Conservation (phyloP, 768 basidiomycete genomes). For the Pisolithus orientalis region DNA sequence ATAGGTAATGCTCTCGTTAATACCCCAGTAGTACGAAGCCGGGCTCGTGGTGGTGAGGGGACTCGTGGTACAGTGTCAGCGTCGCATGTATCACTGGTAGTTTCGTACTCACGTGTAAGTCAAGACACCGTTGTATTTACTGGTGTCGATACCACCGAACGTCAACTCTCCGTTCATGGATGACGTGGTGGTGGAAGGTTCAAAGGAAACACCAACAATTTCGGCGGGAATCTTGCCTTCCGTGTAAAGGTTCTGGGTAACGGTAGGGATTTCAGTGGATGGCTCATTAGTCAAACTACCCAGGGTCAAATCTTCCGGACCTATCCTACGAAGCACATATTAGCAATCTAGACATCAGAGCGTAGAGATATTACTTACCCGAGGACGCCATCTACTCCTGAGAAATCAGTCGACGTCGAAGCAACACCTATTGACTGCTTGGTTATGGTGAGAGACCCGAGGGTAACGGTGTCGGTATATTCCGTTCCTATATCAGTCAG, state of each 20-base stretch:
- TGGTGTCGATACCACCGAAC: constrained; percentile 37
- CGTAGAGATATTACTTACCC: no score
- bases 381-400: no score
- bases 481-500: constrained; percentile 22
- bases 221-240: not conserved
- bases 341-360: not conserved
- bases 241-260: constrained; percentile 3
- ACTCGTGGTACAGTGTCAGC: constrained; percentile 18
- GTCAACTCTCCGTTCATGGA: constrained; percentile 11
- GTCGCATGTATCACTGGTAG: not conserved
- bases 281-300: constrained; percentile 10
- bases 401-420: not conserved
- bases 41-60: constrained; percentile 43
- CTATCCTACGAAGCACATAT: constrained; percentile 18
- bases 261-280: constrained; percentile 18
- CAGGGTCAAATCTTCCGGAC: constrained; percentile 27
- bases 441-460: constrained; percentile 9
- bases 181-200: not conserved
- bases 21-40: constrained; percentile 51
- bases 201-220: not conserved
- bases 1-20: constrained; percentile 49
- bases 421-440: constrained; percentile 32
- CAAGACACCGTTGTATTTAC: constrained; percentile 38
- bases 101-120: constrained; percentile 32
- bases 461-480: constrained; percentile 11